Conservation (phyloP, 163 green algal genomes). For the Chloromonas sp. region DNA sequence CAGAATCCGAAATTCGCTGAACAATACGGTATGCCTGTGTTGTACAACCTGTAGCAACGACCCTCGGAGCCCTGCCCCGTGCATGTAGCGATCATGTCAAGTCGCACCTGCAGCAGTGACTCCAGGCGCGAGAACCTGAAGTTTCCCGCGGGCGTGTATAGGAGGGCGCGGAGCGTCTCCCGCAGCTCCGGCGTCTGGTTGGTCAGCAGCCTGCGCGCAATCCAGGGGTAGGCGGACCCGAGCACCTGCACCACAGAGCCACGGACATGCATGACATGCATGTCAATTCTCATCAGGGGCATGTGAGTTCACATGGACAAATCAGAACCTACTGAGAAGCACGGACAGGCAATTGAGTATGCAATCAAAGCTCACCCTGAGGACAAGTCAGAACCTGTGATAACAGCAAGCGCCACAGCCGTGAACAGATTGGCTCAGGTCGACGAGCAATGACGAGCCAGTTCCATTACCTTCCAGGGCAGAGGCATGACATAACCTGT, state of each 20-base stretch:
- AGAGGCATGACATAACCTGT: too few species aligned
- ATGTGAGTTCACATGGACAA: too few species aligned
- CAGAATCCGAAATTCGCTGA: too few species aligned
- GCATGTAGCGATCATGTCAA: neutral
- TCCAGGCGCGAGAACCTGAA: slow-evolving; percentile 74
- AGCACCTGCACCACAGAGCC: slow-evolving; percentile 51
- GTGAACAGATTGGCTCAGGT: neutral
- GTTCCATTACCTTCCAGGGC: too few species aligned
- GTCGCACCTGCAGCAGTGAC: slow-evolving; percentile 51
- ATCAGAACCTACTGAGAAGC: too few species aligned
- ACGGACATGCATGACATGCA: neutral
- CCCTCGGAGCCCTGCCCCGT: too few species aligned
- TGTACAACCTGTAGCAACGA: too few species aligned
- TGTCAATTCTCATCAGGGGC: too few species aligned
- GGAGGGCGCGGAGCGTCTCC: slow-evolving; percentile 61
- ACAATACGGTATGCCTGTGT: too few species aligned
- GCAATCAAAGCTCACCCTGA: too few species aligned
- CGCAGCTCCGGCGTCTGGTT: slow-evolving; percentile 62
- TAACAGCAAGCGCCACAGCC: neutral
- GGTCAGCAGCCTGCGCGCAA: slow-evolving; percentile 78
- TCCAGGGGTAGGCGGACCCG: slow-evolving; percentile 78
- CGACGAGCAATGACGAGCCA: too few species aligned
- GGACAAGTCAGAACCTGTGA: neutral
- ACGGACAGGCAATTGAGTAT: neutral
- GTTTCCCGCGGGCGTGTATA: slow-evolving; percentile 55